Percentiles rank a stretch among this genome's conserved stretches.
phyloP scores from a whole-genome alignment of 352 stramenopile genomes.

The Pythium chondricola region DNA sequence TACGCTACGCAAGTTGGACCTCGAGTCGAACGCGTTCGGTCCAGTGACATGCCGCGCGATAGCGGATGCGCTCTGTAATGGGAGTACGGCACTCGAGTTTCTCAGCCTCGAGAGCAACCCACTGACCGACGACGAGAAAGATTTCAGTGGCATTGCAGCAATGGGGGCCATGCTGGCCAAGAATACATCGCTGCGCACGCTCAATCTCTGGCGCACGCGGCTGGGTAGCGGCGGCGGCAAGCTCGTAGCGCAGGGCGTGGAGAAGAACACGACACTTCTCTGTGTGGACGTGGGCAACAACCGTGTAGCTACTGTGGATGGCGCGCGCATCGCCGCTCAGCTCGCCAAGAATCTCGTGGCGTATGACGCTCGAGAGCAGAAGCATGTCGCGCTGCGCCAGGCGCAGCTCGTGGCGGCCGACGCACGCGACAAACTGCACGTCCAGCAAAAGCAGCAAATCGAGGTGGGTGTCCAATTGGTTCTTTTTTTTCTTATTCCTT shows the following conservation, averaged over 20 bases:
- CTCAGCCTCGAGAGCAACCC: constrained; percentile 77
- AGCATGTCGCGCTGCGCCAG: constrained; percentile 37
- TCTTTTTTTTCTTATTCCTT: too few species aligned
- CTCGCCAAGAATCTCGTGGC: constrained; percentile 42
- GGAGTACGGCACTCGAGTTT: constrained; percentile 49
- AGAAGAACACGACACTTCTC: constrained; percentile 47
- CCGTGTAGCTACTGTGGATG: constrained; percentile 50
- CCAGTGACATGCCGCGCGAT: constrained; percentile 40
- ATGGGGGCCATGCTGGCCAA: constrained; percentile 46
- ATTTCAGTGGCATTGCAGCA: constrained; percentile 53
- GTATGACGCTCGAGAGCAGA: constrained; percentile 28
- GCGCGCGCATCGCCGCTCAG: constrained; percentile 34
- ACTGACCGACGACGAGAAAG: constrained; percentile 70
- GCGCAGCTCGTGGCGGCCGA: constrained; percentile 45
- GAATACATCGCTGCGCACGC: constrained; percentile 54
- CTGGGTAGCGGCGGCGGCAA: constrained; percentile 62
- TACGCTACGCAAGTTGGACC: constrained; percentile 50
- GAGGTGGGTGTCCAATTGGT: too few species aligned
- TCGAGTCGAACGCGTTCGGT: constrained; percentile 62
- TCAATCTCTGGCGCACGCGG: constrained; percentile 73
- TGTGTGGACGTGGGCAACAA: constrained; percentile 83
- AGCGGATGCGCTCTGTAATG: constrained; percentile 41
- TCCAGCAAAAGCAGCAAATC: constrained; percentile 35
- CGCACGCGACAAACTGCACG: constrained; percentile 41
- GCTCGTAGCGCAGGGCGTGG: constrained; percentile 47